These are phyloP conservation scores for Herpetomonas samuelpessoai DNA, from an alignment of 208 protist species.

Conservation along the genomic window DNA sequence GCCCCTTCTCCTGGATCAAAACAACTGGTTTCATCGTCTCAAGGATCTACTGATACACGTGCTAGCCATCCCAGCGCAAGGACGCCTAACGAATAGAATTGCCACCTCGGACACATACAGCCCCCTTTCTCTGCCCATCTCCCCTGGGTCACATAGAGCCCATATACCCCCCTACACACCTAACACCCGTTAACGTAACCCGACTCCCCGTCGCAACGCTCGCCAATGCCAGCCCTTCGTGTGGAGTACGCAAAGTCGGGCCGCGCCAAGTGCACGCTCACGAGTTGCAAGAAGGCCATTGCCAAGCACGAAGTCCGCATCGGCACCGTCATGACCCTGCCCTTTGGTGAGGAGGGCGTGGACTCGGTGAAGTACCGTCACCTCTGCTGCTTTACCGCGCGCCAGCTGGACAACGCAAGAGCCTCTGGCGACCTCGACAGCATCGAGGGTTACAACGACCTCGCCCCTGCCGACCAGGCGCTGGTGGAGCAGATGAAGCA, in stretches of 20 bases:
- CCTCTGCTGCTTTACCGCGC: constrained; percentile 82
- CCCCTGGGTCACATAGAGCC: too few species aligned
- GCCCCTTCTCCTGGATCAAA: too few species aligned
- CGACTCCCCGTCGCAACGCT: not conserved
- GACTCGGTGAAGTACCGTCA: constrained; percentile 79
- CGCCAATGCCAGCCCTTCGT: constrained; percentile 48
- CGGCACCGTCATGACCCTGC: constrained; percentile 57
- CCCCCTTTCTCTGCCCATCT: too few species aligned
- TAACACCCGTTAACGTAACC: too few species aligned
- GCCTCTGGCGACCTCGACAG: constrained; percentile 46
- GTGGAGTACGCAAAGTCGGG: constrained; percentile 81
- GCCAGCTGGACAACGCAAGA: constrained; percentile 65
- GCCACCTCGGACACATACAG: too few species aligned
- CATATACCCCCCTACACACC: too few species aligned
- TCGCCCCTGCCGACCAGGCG: constrained; percentile 48
- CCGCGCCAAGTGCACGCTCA: constrained; percentile 52
- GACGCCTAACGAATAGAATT: too few species aligned
- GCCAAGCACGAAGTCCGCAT: constrained; percentile 80
- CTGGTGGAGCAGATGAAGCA: constrained; percentile 62
- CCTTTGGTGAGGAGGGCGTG: constrained; percentile 32
- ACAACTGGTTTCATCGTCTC: too few species aligned
- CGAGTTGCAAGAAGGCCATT: constrained; percentile 53
- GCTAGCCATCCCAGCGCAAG: too few species aligned
- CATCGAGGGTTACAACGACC: constrained; percentile 61
- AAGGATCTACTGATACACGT: too few species aligned